Evolutionary conservation across 1,284 basidiomycete genomes (phyloP).

Genomic region (Sanghuangporus weigelae): DNA sequence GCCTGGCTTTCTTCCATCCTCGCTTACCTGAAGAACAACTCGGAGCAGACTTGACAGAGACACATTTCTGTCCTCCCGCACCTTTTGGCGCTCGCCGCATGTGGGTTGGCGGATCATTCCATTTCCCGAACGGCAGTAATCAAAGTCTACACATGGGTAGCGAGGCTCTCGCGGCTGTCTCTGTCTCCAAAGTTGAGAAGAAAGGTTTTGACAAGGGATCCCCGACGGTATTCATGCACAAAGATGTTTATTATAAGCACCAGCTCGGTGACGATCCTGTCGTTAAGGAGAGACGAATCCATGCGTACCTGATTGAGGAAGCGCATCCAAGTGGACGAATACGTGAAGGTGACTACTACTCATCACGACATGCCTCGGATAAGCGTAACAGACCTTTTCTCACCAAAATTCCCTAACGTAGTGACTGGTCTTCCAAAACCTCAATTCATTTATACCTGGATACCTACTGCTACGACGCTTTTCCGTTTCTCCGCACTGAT

Average conservation of each 20-base stretch:
- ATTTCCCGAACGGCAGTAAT: neutral
- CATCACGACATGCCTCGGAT: neutral
- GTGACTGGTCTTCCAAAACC: slow-evolving; percentile 47
- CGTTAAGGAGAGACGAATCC: slow-evolving; percentile 63
- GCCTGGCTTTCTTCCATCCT: slow-evolving; percentile 73
- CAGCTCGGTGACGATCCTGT: slow-evolving; percentile 36
- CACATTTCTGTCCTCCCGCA: slow-evolving; percentile 63
- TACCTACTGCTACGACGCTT: slow-evolving; percentile 63
- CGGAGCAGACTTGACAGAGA: slow-evolving; percentile 68
- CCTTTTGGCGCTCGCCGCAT: slow-evolving; percentile 69
- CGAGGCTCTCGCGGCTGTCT: slow-evolving; percentile 44
- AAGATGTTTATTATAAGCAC: slow-evolving; percentile 40
- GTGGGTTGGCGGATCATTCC: slow-evolving; percentile 77
- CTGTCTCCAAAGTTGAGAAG: slow-evolving; percentile 53
- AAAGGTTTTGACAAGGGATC: slow-evolving; percentile 54
- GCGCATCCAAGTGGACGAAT: slow-evolving; percentile 22
- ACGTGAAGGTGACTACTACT: slow-evolving; percentile 28
- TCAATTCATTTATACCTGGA: slow-evolving; percentile 61
- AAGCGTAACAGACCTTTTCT: neutral
- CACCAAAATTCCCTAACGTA: slow-evolving; percentile 22
- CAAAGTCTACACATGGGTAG: slow-evolving; percentile 40
- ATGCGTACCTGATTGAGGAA: slow-evolving; percentile 62
- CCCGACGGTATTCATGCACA: slow-evolving; percentile 78
- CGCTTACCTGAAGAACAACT: slow-evolving; percentile 53
- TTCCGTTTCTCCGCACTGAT: slow-evolving; percentile 84